Evolutionary conservation across 192 early-diverging fungal genomes (phyloP).

Genomic region (Umbelopsis ramanniana): DNA sequence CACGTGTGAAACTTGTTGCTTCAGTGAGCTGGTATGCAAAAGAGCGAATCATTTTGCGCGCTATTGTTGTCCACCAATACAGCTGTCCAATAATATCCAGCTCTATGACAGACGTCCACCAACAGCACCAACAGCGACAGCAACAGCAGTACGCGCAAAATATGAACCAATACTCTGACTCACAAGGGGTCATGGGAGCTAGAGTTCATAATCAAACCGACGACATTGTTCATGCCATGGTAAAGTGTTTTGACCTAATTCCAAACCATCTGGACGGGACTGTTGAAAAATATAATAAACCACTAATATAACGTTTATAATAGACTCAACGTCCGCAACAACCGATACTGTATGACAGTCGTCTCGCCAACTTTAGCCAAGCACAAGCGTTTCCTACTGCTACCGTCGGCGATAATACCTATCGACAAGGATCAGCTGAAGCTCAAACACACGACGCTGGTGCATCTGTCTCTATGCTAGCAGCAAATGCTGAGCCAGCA

Average conservation of each 20-base stretch:
- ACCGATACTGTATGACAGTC: slow-evolving; percentile 7
- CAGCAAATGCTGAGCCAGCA: background rate
- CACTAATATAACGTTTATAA: background rate
- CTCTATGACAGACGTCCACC: slow-evolving; percentile 13
- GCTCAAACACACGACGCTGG: slow-evolving; percentile 5
- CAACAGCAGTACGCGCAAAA: slow-evolving; percentile 16
- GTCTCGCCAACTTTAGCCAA: slow-evolving; percentile 5
- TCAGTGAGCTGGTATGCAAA: background rate
- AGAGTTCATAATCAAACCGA: slow-evolving; percentile 13
- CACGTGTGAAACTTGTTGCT: background rate
- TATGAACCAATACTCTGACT: slow-evolving; percentile 3
- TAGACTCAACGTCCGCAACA: slow-evolving; percentile 22
- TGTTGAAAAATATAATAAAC: slow-evolving; percentile 9
- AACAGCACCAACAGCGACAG: slow-evolving; percentile 16
- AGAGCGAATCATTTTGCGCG: slow-evolving; percentile 24
- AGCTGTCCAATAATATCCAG: slow-evolving; percentile 17
- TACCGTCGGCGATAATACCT: slow-evolving; percentile 10
- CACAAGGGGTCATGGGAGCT: background rate
- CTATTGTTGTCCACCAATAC: slow-evolving; percentile 15
- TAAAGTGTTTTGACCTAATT: background rate
- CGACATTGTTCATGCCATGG: slow-evolving; percentile 21
- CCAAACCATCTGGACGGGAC: background rate
- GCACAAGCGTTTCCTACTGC: background rate
- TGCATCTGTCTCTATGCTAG: background rate
- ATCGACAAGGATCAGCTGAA: slow-evolving; percentile 6